A percentile compares a stretch with the other conserved stretches of the same genome.
phyloP scores from a whole-genome alignment of 2,329 filamentous ascomycete species.

The Dactylonectria macrodidyma region DNA sequence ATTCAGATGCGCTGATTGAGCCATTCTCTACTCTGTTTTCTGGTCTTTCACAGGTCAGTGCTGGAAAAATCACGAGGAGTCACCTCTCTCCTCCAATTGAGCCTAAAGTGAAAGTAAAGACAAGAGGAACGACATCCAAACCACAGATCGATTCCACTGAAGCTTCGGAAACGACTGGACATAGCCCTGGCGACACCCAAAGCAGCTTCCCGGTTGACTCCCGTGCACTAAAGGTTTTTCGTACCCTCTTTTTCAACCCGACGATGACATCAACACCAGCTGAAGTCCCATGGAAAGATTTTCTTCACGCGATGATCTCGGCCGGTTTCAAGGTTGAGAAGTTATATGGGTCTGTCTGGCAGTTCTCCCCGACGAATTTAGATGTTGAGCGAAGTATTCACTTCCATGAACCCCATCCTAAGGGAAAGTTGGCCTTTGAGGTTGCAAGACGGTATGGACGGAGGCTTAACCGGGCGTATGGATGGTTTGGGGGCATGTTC shows the following conservation, averaged over 20 bases:
- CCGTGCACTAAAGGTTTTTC: constrained; percentile 54
- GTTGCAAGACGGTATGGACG: constrained; percentile 63
- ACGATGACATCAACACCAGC: constrained; percentile 55
- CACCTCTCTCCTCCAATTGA: background rate
- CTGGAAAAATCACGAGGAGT: no score
- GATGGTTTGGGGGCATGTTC: constrained; percentile 65
- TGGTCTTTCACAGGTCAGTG: background rate
- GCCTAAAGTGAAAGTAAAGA: constrained; percentile 44
- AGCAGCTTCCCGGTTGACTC: constrained; percentile 47
- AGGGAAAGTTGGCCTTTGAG: constrained; percentile 64
- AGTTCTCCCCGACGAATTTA: constrained; percentile 63
- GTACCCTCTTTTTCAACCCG: constrained; percentile 59
- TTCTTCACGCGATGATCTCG: constrained; percentile 65
- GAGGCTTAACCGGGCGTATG: constrained; percentile 65
- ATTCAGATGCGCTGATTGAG: constrained; percentile 25
- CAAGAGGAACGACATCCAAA: constrained; percentile 22
- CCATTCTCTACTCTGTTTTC: constrained; percentile 47
- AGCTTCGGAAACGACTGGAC: background rate
- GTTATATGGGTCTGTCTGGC: constrained; percentile 73
- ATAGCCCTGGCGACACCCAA: constrained; percentile 11
- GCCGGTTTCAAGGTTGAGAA: constrained; percentile 69
- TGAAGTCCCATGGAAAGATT: constrained; percentile 68
- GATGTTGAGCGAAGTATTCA: constrained; percentile 66
- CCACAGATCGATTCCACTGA: background rate
- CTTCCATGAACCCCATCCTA: constrained; percentile 73